These are phyloP conservation scores for Ophiostoma australiae DNA, from an alignment of 2,329 filamentous ascomycete species.

Conservation along the genomic window DNA sequence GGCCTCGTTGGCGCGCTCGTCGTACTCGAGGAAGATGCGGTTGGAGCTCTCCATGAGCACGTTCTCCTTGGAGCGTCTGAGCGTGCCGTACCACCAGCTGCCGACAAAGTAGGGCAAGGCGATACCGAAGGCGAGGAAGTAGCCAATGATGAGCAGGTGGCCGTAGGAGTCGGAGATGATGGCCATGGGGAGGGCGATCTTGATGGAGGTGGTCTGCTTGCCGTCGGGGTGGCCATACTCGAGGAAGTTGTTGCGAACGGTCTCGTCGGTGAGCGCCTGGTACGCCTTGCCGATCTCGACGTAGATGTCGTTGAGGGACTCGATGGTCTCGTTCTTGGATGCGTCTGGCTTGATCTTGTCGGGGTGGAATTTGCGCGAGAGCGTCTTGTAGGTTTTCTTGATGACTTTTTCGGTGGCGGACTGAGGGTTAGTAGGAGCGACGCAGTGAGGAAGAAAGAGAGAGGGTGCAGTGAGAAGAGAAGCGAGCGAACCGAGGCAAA, in stretches of 20 bases:
- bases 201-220: constrained; percentile 97
- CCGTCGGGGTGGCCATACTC: constrained; percentile 95
- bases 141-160: constrained; percentile 89
- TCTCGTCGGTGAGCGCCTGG: constrained; percentile 95
- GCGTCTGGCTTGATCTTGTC: constrained; percentile 85
- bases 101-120: constrained; percentile 89
- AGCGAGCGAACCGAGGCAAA: neutral
- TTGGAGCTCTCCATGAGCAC: constrained; percentile 91
- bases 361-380: constrained; percentile 83
- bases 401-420: constrained; percentile 83
- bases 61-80: constrained; percentile 86
- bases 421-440: constrained; percentile 38
- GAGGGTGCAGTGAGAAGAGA: neutral
- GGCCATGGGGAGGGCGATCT: constrained; percentile 89
- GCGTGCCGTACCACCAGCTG: constrained; percentile 98
- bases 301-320: constrained; percentile 79
- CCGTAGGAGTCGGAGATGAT: constrained; percentile 90
- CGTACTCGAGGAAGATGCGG: constrained; percentile 89
- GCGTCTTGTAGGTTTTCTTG: constrained; percentile 81
- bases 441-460: neutral
- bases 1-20: constrained; percentile 74
- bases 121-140: constrained; percentile 81
- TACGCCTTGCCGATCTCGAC: constrained; percentile 97
- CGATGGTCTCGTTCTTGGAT: constrained; percentile 81
- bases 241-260: constrained; percentile 93